Conservation (phyloP, 2,329 filamentous ascomycete species). For the Neodidymelliopsis sp. region DNA sequence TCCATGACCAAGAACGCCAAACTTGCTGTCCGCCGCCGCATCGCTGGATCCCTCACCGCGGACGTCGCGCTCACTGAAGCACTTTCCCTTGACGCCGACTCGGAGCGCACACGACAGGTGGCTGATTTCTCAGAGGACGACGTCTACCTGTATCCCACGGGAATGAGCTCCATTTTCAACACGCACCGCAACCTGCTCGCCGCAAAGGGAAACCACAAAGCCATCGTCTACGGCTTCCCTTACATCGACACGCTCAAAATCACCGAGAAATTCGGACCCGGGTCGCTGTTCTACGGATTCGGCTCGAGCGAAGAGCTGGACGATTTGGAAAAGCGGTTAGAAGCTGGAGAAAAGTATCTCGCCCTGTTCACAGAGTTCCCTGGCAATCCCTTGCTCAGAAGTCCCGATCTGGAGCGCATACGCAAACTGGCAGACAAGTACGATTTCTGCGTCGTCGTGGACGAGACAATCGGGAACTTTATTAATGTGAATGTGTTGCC, state of each 20-base stretch:
- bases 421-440: conserved; percentile 79
- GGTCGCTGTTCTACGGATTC: conserved; percentile 86
- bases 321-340: conserved; percentile 76
- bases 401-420: conserved; percentile 85
- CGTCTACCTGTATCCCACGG: conserved; percentile 85
- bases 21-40: conserved; percentile 83
- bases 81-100: conserved; percentile 58
- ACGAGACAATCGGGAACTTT: conserved; percentile 97
- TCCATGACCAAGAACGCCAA: conserved; percentile 82
- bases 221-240: conserved; percentile 94
- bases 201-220: conserved; percentile 70
- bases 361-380: conserved; percentile 95
- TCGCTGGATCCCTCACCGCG: conserved; percentile 82
- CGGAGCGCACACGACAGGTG: conserved; percentile 53
- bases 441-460: conserved; percentile 88
- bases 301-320: conserved; percentile 81
- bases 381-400: conserved; percentile 85
- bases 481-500: conserved; percentile 93
- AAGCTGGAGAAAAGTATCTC: conserved; percentile 76
- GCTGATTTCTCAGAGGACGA: conserved; percentile 80
- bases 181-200: conserved; percentile 77
- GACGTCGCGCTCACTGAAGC: conserved; percentile 72
- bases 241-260: conserved; percentile 98
- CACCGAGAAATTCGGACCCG: conserved; percentile 90
- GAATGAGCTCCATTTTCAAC: conserved; percentile 96